phyloP scores from a whole-genome alignment of 2,329 filamentous ascomycete genomes.

The Xylariomycetidae sp. region DNA sequence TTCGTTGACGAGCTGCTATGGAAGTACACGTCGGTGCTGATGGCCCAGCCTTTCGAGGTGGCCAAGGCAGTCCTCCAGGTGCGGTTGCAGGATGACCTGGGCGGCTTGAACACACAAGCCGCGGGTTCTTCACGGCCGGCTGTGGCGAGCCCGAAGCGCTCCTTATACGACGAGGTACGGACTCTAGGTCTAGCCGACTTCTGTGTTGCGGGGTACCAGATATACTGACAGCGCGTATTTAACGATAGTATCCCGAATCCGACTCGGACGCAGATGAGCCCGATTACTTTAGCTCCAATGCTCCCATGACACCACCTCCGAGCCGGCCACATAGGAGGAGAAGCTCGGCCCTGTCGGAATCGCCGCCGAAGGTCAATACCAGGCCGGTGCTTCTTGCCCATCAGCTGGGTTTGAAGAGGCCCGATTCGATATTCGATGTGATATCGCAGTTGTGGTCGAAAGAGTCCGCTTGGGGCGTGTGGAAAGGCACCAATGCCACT shows the following conservation, averaged over 20 bases:
- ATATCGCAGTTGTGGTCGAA: slow-evolving; percentile 83
- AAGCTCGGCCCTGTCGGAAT: slow-evolving; percentile 23
- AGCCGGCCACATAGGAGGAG: slow-evolving; percentile 31
- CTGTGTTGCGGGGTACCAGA: background rate
- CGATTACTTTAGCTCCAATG: slow-evolving; percentile 72
- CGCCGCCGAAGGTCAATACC: slow-evolving; percentile 29
- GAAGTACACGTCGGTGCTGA: slow-evolving; percentile 84
- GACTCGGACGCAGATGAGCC: slow-evolving; percentile 72
- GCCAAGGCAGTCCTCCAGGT: slow-evolving; percentile 90
- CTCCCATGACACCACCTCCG: slow-evolving; percentile 48
- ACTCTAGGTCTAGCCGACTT: slow-evolving; percentile 9
- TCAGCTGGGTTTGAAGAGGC: slow-evolving; percentile 63
- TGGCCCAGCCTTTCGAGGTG: slow-evolving; percentile 95
- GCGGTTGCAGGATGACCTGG: slow-evolving; percentile 48
- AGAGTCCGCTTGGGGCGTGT: slow-evolving; percentile 85
- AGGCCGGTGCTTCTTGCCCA: slow-evolving; percentile 39
- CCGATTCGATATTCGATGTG: slow-evolving; percentile 80
- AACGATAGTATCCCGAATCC: slow-evolving; percentile 39
- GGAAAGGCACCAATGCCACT: slow-evolving; percentile 88
- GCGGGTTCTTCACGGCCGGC: slow-evolving; percentile 24
- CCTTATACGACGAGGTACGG: slow-evolving; percentile 27
- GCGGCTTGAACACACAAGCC: slow-evolving; percentile 25
- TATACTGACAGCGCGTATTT: slow-evolving; percentile 13
- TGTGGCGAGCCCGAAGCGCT: slow-evolving; percentile 28
- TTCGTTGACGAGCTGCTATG: slow-evolving; percentile 80